These are phyloP conservation scores for Colletotrichum agaves DNA, from an alignment of 2,329 filamentous ascomycete species.

Conservation along the genomic window DNA sequence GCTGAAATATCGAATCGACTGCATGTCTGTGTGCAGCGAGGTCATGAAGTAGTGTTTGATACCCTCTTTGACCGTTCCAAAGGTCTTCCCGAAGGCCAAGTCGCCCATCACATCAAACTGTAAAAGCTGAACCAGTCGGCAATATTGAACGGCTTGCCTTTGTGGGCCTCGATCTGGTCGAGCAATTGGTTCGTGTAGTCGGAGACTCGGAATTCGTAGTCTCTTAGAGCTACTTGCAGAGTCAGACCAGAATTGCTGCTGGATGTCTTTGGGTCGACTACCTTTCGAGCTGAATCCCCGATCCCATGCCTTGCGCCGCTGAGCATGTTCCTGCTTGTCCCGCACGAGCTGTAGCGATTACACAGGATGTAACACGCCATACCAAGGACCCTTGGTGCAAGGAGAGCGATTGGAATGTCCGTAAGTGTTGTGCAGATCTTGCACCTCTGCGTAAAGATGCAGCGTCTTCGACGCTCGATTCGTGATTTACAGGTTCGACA, in stretches of 20 bases:
- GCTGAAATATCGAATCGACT: slow-evolving; percentile 40
- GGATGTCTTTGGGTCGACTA: background rate
- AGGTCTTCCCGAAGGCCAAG: slow-evolving; percentile 51
- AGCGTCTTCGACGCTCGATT: slow-evolving; percentile 39
- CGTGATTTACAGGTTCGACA: slow-evolving; percentile 42
- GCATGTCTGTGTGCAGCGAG: slow-evolving; percentile 41
- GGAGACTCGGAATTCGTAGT: slow-evolving; percentile 45
- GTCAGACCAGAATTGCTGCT: background rate
- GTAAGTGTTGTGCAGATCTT: slow-evolving; percentile 43
- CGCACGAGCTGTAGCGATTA: slow-evolving; percentile 46
- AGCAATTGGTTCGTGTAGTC: slow-evolving; percentile 42
- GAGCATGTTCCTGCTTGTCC: slow-evolving; percentile 45
- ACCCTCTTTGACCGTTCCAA: slow-evolving; percentile 47
- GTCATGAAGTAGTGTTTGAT: slow-evolving; percentile 44
- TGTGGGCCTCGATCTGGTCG: slow-evolving; percentile 39
- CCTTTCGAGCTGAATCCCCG: slow-evolving; percentile 46
- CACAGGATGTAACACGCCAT: slow-evolving; percentile 45
- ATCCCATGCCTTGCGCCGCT: slow-evolving; percentile 49
- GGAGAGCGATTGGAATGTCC: slow-evolving; percentile 45
- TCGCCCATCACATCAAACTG: slow-evolving; percentile 54
- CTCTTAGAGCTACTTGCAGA: slow-evolving; percentile 34
- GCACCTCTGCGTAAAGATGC: slow-evolving; percentile 42
- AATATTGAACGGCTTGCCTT: slow-evolving; percentile 43
- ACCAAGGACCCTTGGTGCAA: slow-evolving; percentile 48
- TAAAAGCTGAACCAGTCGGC: slow-evolving; percentile 49